Percentiles rank a stretch among this genome's conserved stretches.
phyloP scores from a whole-genome alignment of 805 yeast genomes.

The Yamadazyma laniorum region DNA sequence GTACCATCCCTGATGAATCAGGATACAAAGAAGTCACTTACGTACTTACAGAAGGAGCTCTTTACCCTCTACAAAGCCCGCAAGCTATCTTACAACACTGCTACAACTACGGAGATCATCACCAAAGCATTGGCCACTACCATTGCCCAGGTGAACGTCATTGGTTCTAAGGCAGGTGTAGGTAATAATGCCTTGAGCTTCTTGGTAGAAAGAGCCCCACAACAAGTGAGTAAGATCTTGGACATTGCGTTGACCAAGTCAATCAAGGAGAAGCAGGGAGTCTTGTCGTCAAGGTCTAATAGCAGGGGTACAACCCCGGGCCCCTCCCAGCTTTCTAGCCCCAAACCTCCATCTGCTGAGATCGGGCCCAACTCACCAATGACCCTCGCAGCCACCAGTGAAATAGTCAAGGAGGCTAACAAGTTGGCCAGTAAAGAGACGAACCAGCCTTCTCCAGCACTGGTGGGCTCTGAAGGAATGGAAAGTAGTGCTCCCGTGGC shows the following conservation, averaged over 20 bases:
- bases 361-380: not conserved
- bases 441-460: too few species aligned
- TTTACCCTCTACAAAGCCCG: conserved; percentile 76
- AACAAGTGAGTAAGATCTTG: conserved; percentile 72
- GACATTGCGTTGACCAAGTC: conserved; percentile 82
- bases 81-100: conserved; percentile 67
- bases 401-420: conserved; percentile 9
- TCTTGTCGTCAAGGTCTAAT: conserved; percentile 17
- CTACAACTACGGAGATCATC: conserved; percentile 76
- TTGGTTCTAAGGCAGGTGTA: conserved; percentile 81
- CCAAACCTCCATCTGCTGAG: conserved; percentile 10
- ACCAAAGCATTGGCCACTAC: conserved; percentile 93
- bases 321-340: conserved; percentile 16
- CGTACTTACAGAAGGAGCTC: conserved; percentile 82
- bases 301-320: conserved; percentile 24
- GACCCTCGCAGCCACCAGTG: conserved; percentile 2
- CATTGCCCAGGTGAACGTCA: conserved; percentile 83
- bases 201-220: conserved; percentile 77
- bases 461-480: not conserved
- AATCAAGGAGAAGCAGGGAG: conserved; percentile 46
- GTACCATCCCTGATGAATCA: conserved; percentile 45
- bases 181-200: conserved; percentile 76
- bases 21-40: conserved; percentile 71
- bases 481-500: conserved; percentile 1
- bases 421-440: not conserved